phyloP scores from a whole-genome alignment of 208 protist species.

The Leishmania amazonensis region DNA sequence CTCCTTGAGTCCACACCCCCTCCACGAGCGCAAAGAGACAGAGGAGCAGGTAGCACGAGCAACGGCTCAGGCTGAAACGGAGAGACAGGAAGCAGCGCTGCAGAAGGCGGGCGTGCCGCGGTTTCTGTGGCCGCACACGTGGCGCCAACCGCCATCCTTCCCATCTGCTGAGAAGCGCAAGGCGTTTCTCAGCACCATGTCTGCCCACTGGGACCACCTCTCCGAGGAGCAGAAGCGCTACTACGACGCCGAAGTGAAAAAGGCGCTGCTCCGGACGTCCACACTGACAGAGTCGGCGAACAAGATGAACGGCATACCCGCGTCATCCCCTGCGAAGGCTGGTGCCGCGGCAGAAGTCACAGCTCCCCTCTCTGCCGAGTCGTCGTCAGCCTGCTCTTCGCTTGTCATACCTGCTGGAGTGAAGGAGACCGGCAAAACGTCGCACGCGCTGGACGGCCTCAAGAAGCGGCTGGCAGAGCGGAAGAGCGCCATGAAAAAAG shows the following conservation, averaged over 20 bases:
- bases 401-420: neutral
- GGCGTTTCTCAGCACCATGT: constrained; percentile 59
- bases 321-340: neutral
- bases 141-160: constrained; percentile 56
- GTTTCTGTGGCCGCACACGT: constrained; percentile 46
- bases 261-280: constrained; percentile 32
- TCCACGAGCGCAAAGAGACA: constrained; percentile 11
- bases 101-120: constrained; percentile 25
- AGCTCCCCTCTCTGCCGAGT: neutral
- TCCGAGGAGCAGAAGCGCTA: constrained; percentile 71
- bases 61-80: neutral
- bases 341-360: neutral
- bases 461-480: constrained; percentile 56
- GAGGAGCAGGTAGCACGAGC: constrained; percentile 16
- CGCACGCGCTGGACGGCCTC: constrained; percentile 36
- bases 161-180: constrained; percentile 46
- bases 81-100: constrained; percentile 1
- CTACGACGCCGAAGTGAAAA: constrained; percentile 75
- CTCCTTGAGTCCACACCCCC: constrained; percentile 16
- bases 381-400: neutral
- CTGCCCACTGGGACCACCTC: constrained; percentile 69
- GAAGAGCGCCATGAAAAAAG: constrained; percentile 37
- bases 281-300: neutral
- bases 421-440: constrained; percentile 21
- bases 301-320: neutral